These are phyloP conservation scores for Zygnema circumcarinatum DNA, from an alignment of 139 green algal genomes.

Conservation along the genomic window DNA sequence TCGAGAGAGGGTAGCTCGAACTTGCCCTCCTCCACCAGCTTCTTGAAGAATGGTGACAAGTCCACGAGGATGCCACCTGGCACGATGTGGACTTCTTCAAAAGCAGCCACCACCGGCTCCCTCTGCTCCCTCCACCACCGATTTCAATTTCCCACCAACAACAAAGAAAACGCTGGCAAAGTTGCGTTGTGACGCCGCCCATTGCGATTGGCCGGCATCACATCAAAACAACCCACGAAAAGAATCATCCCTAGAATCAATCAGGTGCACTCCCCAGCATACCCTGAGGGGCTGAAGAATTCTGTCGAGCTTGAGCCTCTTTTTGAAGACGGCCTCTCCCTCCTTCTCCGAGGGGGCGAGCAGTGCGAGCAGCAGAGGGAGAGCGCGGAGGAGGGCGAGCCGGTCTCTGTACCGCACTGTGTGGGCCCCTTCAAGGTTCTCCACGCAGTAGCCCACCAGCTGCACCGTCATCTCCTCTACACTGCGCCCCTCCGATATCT, in stretches of 20 bases:
- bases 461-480: slow-evolving; percentile 30
- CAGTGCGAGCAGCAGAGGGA: slow-evolving; percentile 22
- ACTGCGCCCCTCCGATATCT: not conserved
- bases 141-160: not conserved
- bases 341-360: slow-evolving; percentile 5
- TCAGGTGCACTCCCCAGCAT: no score
- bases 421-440: slow-evolving; percentile 21
- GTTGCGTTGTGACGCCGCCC: no score
- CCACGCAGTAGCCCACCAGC: not conserved
- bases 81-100: slow-evolving; percentile 11
- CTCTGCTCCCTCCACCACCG: not conserved
- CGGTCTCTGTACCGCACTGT: slow-evolving; percentile 5
- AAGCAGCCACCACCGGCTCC: slow-evolving; percentile 8
- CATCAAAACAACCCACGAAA: no score
- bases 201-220: no score
- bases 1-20: not conserved
- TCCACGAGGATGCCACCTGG: not conserved
- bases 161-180: not conserved
- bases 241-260: no score
- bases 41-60: not conserved
- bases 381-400: slow-evolving; percentile 28
- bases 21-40: slow-evolving; percentile 8
- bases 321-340: slow-evolving; percentile 17
- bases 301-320: slow-evolving; percentile 24
- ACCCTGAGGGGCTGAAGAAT: slow-evolving; percentile 27